Evolutionary conservation across 768 basidiomycete genomes (phyloP), one percentile per base, ranked within the genome.

Genomic region (Suillus subaureus): DNA sequence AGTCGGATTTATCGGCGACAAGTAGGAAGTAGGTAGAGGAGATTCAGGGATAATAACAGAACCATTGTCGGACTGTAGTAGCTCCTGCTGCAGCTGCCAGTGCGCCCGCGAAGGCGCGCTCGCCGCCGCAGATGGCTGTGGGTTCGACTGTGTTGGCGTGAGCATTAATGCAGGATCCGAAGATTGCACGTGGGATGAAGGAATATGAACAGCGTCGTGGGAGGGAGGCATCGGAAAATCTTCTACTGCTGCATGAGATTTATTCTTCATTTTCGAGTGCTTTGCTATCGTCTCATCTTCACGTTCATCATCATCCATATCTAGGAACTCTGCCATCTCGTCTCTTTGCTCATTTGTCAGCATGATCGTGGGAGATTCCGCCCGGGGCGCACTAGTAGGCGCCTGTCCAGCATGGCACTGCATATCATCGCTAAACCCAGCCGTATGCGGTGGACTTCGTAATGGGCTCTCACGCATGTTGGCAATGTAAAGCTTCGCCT

Each of bases 401-500:
- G 39, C 40, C 28, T 66, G 64, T 56, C 28, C 33, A 26, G 39
- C 23, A 39, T 61, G 23, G 33, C n/a, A 60, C 33, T 60, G 51
- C n/a, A 28, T 47, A 26, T 40, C n/a, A 28, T 54, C 12, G 56
- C 42, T 54, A 35, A 66, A 65, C 11, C 67, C 66, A 39, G 42
- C 42, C 9, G 7, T 16, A 21, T 64, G 51, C 16, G 37, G 57
- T 7, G 89, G 87, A 70, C 86, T 89, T 33, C 84, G 77, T 9
- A 79, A 72, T 3, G 91, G 88, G 6, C 87, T 89, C 64, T 92
- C 90, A 43, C 77, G 77, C 84, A 91, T 87, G 69, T 83, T 86
- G 43, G 86, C 82, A 64, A 92, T 89, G 71, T 91, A 93, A 57
- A 84, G 87, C 68, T 82, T 86, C 18, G 92, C 89, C 74, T 94